phyloP scores from a whole-genome alignment of 148 eudicot genomes.

The Silene uniflora region DNA sequence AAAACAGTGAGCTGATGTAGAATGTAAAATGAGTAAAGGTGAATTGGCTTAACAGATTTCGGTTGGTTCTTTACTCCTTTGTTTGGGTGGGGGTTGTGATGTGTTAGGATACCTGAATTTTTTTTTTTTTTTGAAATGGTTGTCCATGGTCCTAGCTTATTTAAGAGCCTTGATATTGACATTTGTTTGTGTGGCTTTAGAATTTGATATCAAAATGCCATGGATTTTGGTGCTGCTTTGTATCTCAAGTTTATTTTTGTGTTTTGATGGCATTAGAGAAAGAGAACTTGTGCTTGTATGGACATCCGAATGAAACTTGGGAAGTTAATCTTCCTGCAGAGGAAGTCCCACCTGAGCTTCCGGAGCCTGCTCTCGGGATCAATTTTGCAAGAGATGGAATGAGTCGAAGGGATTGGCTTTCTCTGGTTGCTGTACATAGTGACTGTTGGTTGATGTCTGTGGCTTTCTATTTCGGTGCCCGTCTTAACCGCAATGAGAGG shows the following conservation, averaged over 20 bases:
- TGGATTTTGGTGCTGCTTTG: constrained; percentile 3
- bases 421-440: constrained; percentile 69
- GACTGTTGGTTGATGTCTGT: constrained; percentile 84
- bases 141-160: constrained; percentile 2
- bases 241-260: neutral
- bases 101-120: neutral
- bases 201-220: neutral
- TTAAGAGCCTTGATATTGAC: neutral
- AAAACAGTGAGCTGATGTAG: neutral
- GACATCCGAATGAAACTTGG: constrained; percentile 65
- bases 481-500: constrained; percentile 13
- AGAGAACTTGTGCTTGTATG: constrained; percentile 78
- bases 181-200: neutral
- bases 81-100: neutral
- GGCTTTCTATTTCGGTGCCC: constrained; percentile 35
- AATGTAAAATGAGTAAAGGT: neutral
- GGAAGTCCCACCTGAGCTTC: constrained; percentile 87
- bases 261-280: constrained; percentile 37
- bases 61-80: neutral
- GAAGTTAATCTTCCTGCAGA: constrained; percentile 77
- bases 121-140: neutral
- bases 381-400: constrained; percentile 82
- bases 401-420: constrained; percentile 69
- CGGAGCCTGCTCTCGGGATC: constrained; percentile 86
- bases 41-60: neutral